phyloP scores from a whole-genome alignment of 2,329 filamentous ascomycete genomes.

The Epicoccum nigrum region DNA sequence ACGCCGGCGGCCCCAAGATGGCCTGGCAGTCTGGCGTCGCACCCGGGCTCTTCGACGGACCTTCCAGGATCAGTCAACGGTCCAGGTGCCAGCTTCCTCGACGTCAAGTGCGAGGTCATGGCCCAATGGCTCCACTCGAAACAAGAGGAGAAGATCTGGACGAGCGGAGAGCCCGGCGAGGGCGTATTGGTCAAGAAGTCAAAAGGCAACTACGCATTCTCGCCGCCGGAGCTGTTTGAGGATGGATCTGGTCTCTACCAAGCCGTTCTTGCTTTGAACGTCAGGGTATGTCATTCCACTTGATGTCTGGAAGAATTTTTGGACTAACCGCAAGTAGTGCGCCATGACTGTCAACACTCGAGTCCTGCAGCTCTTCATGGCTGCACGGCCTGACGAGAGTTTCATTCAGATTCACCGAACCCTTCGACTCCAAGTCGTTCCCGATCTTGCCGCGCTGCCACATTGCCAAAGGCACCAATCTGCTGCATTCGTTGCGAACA shows the following conservation, averaged over 20 bases:
- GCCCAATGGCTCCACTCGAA: conserved; percentile 68
- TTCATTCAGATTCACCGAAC: conserved; percentile 66
- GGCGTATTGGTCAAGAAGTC: conserved; percentile 62
- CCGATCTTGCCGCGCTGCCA: conserved; percentile 62
- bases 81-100: conserved; percentile 28
- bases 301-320: neutral
- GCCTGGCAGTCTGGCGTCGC: conserved; percentile 10
- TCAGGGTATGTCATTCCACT: conserved; percentile 52
- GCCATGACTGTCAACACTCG: conserved; percentile 72
- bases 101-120: conserved; percentile 65
- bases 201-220: conserved; percentile 59
- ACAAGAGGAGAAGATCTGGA: conserved; percentile 63
- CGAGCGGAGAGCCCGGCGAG: conserved; percentile 55
- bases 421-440: conserved; percentile 67
- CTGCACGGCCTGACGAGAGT: conserved; percentile 56
- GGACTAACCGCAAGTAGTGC: conserved; percentile 51
- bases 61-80: neutral
- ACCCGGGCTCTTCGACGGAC: conserved; percentile 7
- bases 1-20: conserved; percentile 6
- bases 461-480: conserved; percentile 76
- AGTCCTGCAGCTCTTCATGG: conserved; percentile 64
- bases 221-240: conserved; percentile 55
- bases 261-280: conserved; percentile 58
- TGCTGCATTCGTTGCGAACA: conserved; percentile 76
- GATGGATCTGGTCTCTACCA: conserved; percentile 58